Evolutionary conservation across 352 stramenopile species (phyloP), one percentile per base, ranked within the genome.

Genomic region (Globisporangium recalcitrans): DNA sequence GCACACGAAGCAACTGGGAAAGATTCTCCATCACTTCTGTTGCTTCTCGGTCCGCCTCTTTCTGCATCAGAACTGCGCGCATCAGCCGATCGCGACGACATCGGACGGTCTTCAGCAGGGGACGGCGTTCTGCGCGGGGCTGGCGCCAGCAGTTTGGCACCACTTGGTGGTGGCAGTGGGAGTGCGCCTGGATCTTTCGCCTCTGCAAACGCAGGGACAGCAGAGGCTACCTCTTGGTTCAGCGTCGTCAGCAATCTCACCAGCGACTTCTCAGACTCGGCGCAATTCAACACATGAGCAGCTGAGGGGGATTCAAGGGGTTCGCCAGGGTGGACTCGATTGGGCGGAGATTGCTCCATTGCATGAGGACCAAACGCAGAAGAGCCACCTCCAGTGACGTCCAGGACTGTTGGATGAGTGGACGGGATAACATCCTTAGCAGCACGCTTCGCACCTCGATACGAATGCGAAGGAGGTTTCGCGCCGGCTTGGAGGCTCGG

Each of bases 231-330:
- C 14, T 78, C 67, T 62, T 87, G 77, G 48, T 88, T 84, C 51
- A 91, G 53, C 44, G 80, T 80, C 46, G 70, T 88, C 32, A 91
- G 59, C 27, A 88, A 58, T 19, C 74, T 60, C 21, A 90, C 82
- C 19, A 91, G 55, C 36, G 82, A 90, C 26, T 88, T 85, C 52
- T 88, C 78, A 44, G 82, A 91, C 55, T 88, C 78, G 4, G 66
- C 69, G 49, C 79, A 90, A 65, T 88, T 87, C 54, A 90, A 47
- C 34, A 88, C 75, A 44, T 79, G 76, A 0, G 70, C 65, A 1
- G 79, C 79, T 13, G 81, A 81, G 7, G 81, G 79, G 0, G 79
- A 90, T 10, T 81, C 56, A 8, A 64, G n/a, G 2, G 63, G 63
- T 32, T 57, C 44, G 16, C 57, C 32, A 4, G n/a, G 13, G 47